Base-by-base conservation (phyloP, 1,284 basidiomycete species). In the Volvariella volvacea region DNA sequence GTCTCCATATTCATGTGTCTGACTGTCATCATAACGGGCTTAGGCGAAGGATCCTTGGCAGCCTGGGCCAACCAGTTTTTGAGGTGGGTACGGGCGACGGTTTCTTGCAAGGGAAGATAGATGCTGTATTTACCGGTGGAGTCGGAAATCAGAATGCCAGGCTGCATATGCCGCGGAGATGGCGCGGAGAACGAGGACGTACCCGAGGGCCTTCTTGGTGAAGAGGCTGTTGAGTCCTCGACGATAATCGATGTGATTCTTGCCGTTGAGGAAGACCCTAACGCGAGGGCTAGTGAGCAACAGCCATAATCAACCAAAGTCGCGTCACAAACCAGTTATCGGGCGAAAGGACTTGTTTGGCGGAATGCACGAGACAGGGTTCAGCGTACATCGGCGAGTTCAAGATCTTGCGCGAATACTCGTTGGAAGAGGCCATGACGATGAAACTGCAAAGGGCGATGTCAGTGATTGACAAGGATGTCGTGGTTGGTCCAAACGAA, bases 1-100 rank as follows among this genome's bases (percentile, higher is more conserved):
- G 93, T 95, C 53, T 94, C 89, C 94, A 99, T 98, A 73, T 99
- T 99, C 53, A 97, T 73, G 60, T 89, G 81, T 49, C 96, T 90
- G 62, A 92, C 87, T 28, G 74, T 77, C 80, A 88, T 84, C 93
- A 96, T 96, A 72, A 94, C 88, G 3, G 80, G 67, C 54, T 78
- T 68, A 17, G 84, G 71, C 1, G 71, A 61, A 1, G 73, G 53
- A 46, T 74, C 66, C 42, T 69, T 66, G 22, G 71, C 68, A 20
- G 75, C 70, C 1, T 67, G 66, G n/a, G 66, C 67, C 36, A 89
- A 74, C 92, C 92, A 95, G 53, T 70, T 55, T 40, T 66, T 61
- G 56, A 93, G 80, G 65, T 92, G 83, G 53, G 80, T 73, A 54
- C 89, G 86, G 55, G 92, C 78, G 56, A 97, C 88, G 43, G 63